A percentile compares a stretch with the other conserved stretches of the same genome.
phyloP scores from a whole-genome alignment of 2,329 filamentous ascomycete genomes.

The Cryoendolithus antarcticus region DNA sequence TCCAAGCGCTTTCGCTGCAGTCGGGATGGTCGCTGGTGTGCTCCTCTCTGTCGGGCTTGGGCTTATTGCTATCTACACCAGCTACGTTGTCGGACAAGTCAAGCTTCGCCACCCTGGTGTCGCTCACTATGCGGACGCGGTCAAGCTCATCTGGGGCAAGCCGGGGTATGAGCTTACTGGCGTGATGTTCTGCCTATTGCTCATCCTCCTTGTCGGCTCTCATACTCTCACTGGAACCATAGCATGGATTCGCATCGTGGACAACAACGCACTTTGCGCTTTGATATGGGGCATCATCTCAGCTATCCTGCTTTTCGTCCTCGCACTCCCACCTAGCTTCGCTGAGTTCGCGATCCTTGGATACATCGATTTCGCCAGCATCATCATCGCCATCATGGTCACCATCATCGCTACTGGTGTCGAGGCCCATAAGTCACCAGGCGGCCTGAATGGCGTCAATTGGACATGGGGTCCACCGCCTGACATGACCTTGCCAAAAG shows the following conservation, averaged over 20 bases:
- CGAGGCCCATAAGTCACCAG: conserved; percentile 14
- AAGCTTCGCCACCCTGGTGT: conserved; percentile 37
- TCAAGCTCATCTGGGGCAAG: conserved; percentile 29
- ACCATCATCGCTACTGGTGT: conserved; percentile 25
- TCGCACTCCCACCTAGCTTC: conserved; percentile 25
- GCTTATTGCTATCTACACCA: conserved; percentile 48
- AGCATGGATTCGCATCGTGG: conserved; percentile 31
- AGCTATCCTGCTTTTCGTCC: conserved; percentile 26
- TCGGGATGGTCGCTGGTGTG: conserved; percentile 44
- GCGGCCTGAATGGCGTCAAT: conserved; percentile 20
- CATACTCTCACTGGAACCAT: conserved; percentile 35
- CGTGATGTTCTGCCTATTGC: conserved; percentile 31
- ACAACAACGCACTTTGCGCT: conserved; percentile 26
- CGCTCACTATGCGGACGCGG: conserved; percentile 33
- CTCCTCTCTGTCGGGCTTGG: conserved; percentile 44
- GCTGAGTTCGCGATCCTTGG: conserved; percentile 23
- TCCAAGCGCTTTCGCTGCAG: conserved; percentile 40
- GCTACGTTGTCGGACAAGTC: conserved; percentile 50
- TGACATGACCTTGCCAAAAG: conserved; percentile 35
- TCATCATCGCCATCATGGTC: conserved; percentile 23
- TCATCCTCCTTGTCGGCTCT: conserved; percentile 32
- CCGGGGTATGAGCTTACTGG: conserved; percentile 31
- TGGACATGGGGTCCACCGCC: conserved; percentile 24
- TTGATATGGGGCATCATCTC: conserved; percentile 32
- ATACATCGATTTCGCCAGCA: conserved; percentile 26